Percentiles rank a stretch among this genome's conserved stretches.
These are phyloP conservation scores for Diplodia corticola DNA, from an alignment of 2,329 filamentous ascomycete genomes.

Conservation along the genomic window DNA sequence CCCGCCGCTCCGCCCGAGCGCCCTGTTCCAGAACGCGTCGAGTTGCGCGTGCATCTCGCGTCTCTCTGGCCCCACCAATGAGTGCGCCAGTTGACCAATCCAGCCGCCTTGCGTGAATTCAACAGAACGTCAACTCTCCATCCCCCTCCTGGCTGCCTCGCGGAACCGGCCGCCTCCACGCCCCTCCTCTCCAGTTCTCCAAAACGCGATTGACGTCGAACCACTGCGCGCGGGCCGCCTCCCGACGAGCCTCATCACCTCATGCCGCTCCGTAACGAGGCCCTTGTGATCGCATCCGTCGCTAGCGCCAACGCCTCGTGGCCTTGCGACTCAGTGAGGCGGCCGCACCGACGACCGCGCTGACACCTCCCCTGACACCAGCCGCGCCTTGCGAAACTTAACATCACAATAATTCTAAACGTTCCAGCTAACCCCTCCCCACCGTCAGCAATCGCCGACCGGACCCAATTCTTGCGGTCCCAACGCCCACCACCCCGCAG, in stretches of 20 bases:
- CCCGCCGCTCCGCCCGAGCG: constrained; percentile 4
- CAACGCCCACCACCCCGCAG: neutral
- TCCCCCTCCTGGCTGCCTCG: neutral
- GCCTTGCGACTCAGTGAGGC: neutral
- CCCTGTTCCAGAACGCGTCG: constrained; percentile 7
- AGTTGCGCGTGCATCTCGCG: neutral
- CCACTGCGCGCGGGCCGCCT: constrained; percentile 1
- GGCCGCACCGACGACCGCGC: neutral
- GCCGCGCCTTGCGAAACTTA: neutral
- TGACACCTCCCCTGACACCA: neutral
- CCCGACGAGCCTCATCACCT: constrained; percentile 12
- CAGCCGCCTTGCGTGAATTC: neutral
- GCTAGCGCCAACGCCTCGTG: constrained; percentile 1
- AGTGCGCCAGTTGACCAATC: neutral
- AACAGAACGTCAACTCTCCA: neutral
- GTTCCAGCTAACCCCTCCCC: neutral
- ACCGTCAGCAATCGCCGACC: neutral
- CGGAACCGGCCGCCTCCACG: neutral
- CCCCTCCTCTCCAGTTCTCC: neutral
- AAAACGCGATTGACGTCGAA: neutral
- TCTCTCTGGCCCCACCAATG: neutral
- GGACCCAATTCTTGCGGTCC: neutral
- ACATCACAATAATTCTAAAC: neutral
- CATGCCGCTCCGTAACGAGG: neutral
- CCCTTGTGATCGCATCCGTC: constrained; percentile 1